Conservation (phyloP, 768 basidiomycete genomes). For the Boletus bicolor region DNA sequence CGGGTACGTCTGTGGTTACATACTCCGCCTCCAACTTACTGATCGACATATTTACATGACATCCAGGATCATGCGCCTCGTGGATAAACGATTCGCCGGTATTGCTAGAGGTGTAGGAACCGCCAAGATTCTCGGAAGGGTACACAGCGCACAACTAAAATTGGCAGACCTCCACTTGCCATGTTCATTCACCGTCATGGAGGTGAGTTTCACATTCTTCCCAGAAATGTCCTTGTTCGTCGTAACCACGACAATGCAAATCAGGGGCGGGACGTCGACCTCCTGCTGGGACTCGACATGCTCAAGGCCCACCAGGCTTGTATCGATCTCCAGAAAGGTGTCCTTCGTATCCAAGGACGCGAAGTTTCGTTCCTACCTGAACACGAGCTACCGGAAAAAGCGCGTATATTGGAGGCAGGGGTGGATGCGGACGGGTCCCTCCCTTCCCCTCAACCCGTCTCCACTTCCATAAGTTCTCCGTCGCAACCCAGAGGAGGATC, state of each 20-base stretch:
- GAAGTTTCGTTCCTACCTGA: conserved; percentile 89
- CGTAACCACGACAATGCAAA: background rate
- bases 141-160: conserved; percentile 92
- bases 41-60: background rate
- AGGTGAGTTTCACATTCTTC: conserved; percentile 44
- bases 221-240: background rate
- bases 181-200: conserved; percentile 94
- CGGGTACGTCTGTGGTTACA: conserved; percentile 52
- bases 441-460: conserved; percentile 14
- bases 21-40: background rate
- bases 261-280: conserved; percentile 87
- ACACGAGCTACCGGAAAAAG: conserved; percentile 89
- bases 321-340: conserved; percentile 88
- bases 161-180: conserved; percentile 79
- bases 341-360: conserved; percentile 87
- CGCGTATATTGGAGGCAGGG: conserved; percentile 43
- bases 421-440: conserved; percentile 25
- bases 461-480: conserved; percentile 18
- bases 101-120: conserved; percentile 94
- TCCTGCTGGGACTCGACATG: conserved; percentile 99
- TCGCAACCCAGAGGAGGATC: conserved; percentile 12
- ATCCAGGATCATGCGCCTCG: conserved; percentile 82
- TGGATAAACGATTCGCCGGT: conserved; percentile 84
- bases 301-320: conserved; percentile 94
- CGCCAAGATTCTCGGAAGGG: conserved; percentile 88